phyloP scores from a whole-genome alignment of 768 basidiomycete genomes.

The Dioszegia aurantiaca region DNA sequence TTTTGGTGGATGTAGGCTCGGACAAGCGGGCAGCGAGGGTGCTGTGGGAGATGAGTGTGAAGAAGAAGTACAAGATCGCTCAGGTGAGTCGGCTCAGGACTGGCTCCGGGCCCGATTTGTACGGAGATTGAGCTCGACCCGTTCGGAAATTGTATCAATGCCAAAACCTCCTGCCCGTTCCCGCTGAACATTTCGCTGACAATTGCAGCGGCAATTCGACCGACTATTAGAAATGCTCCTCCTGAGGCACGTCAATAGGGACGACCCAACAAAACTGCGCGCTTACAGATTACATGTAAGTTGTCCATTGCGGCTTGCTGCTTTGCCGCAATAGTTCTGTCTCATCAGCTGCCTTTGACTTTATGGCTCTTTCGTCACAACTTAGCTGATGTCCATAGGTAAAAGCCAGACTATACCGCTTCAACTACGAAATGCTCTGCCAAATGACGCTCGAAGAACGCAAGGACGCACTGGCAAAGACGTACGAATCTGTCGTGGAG shows the following conservation, averaged over 20 bases:
- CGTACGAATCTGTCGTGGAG: conserved; percentile 77
- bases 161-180: no score
- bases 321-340: no score
- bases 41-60: conserved; percentile 73
- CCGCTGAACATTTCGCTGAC: conserved; percentile 2
- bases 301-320: no score
- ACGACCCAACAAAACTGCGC: conserved; percentile 59
- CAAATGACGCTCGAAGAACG: conserved; percentile 85
- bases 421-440: conserved; percentile 87
- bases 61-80: conserved; percentile 82
- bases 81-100: conserved; percentile 58
- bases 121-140: no score
- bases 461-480: conserved; percentile 84
- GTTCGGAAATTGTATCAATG: no score
- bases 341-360: no score
- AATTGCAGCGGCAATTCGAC: conserved; percentile 84
- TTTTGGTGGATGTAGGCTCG: conserved; percentile 71
- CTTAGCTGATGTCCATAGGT: conserved; percentile 54
- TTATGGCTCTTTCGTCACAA: no score
- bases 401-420: conserved; percentile 89
- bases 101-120: not conserved
- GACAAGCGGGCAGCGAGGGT: conserved; percentile 56
- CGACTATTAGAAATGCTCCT: conserved; percentile 89
- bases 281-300: conserved; percentile 64
- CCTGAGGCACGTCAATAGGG: conserved; percentile 65